These are phyloP conservation scores for Penicillium sp. DNA, from an alignment of 2,329 filamentous ascomycete species.

Conservation along the genomic window DNA sequence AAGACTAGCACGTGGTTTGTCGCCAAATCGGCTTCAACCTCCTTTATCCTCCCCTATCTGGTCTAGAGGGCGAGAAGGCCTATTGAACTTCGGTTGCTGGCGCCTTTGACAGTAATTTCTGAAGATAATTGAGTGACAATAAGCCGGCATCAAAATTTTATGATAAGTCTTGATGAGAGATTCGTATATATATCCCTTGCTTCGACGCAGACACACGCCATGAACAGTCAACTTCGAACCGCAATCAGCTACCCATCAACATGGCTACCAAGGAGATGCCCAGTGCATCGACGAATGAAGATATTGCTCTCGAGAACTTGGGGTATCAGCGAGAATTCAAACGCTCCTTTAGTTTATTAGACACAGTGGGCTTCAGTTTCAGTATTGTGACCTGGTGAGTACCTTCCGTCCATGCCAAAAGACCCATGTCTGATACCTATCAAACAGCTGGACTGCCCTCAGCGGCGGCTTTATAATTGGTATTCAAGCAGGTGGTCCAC, in stretches of 20 bases:
- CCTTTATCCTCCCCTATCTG: too few relatives aligned
- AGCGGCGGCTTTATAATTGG: slow-evolving; percentile 55
- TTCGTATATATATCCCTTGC: neutral
- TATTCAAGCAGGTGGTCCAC: slow-evolving; percentile 53
- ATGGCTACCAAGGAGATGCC: slow-evolving; percentile 13
- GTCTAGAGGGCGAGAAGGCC: too few relatives aligned
- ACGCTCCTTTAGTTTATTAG: slow-evolving; percentile 53
- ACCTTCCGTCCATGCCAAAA: neutral
- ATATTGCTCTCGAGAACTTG: slow-evolving; percentile 30
- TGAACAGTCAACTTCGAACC: neutral
- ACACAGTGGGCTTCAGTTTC: slow-evolving; percentile 59
- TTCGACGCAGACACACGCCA: neutral
- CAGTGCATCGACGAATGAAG: slow-evolving; percentile 19
- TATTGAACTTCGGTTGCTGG: too few relatives aligned
- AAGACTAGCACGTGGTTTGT: too few relatives aligned
- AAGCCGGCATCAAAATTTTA: neutral
- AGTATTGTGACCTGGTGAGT: slow-evolving; percentile 52
- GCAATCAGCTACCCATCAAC: neutral
- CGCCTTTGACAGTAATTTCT: neutral
- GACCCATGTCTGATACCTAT: neutral
- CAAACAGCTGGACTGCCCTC: slow-evolving; percentile 51
- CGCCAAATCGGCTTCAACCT: too few relatives aligned
- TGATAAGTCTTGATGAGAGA: neutral
- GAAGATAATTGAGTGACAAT: neutral
- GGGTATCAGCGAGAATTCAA: slow-evolving; percentile 50